phyloP scores from a whole-genome alignment of 768 basidiomycete genomes.

The Tylopilus cervinicoccineus region DNA sequence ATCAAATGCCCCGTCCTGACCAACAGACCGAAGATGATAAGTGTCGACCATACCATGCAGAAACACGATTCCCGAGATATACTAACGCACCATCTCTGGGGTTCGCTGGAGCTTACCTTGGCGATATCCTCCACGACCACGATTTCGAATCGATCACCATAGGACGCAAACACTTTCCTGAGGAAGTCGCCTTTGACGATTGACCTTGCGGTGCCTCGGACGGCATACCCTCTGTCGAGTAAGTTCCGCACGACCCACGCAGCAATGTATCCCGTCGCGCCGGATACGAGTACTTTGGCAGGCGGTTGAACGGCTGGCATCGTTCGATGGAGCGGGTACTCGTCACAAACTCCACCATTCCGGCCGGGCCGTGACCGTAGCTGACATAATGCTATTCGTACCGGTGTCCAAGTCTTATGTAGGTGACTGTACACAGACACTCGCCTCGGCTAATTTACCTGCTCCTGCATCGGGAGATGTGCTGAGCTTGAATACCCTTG shows the following conservation, averaged over 20 bases:
- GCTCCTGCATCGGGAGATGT: no score
- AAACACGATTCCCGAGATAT: background rate
- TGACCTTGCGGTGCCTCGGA: slow-evolving; percentile 66
- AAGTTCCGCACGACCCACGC: slow-evolving; percentile 51
- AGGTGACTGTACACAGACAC: no score
- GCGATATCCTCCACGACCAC: slow-evolving; percentile 69
- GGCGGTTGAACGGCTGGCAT: slow-evolving; percentile 27
- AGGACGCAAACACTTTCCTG: slow-evolving; percentile 46
- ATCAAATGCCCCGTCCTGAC: slow-evolving; percentile 66
- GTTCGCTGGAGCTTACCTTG: slow-evolving; percentile 32
- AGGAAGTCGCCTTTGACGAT: slow-evolving; percentile 57
- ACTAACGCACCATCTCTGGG: no score
- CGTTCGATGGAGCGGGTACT: background rate
- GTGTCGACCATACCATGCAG: no score
- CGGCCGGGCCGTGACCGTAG: no score
- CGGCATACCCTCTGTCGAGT: slow-evolving; percentile 57
- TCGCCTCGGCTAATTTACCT: no score
- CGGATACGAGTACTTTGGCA: slow-evolving; percentile 29
- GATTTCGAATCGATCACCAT: slow-evolving; percentile 57
- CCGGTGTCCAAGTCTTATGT: no score
- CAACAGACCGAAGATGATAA: background rate
- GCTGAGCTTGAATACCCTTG: no score
- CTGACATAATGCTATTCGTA: no score
- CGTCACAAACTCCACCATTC: no score
- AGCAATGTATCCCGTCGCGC: slow-evolving; percentile 24